Evolutionary conservation across 768 basidiomycete species (phyloP).

Genomic region (Russula earlei): DNA sequence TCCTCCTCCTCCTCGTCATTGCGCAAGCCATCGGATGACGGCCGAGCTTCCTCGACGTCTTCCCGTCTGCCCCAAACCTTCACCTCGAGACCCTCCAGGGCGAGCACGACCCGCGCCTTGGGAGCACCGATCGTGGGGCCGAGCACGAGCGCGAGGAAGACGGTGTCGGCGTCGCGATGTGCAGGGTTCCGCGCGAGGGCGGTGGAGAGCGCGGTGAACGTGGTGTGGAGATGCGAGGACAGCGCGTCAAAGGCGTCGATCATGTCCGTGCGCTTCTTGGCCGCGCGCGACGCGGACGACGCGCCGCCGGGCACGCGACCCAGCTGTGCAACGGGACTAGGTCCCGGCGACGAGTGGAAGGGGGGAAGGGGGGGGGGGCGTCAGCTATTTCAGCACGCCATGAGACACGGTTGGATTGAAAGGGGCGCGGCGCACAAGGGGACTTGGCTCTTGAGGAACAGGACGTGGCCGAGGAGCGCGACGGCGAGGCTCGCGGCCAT

Average conservation of each 20-base stretch:
- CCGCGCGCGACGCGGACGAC: slow-evolving; percentile 39
- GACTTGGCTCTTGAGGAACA: slow-evolving; percentile 72
- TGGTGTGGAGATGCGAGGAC: slow-evolving; percentile 62
- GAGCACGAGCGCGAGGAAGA: slow-evolving; percentile 52
- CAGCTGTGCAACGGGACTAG: slow-evolving; percentile 59
- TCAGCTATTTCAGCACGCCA: neutral
- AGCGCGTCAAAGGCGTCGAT: slow-evolving; percentile 61
- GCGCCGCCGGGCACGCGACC: slow-evolving; percentile 43
- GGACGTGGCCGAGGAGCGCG: slow-evolving; percentile 55
- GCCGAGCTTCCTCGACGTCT: neutral
- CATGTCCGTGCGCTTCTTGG: slow-evolving; percentile 53
- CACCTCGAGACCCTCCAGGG: slow-evolving; percentile 53
- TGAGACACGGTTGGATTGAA: neutral
- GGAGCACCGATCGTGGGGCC: slow-evolving; percentile 57
- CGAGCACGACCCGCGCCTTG: slow-evolving; percentile 51
- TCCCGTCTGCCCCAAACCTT: slow-evolving; percentile 27
- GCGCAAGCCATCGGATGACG: neutral
- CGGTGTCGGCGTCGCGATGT: slow-evolving; percentile 24
- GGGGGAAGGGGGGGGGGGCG: too few species aligned
- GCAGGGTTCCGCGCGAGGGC: slow-evolving; percentile 38
- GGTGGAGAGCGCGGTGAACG: slow-evolving; percentile 63
- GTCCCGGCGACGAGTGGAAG: neutral
- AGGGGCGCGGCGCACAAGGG: slow-evolving; percentile 50
- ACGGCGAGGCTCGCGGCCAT: slow-evolving; percentile 58
- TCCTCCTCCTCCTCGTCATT: slow-evolving; percentile 15